Percentiles rank a stretch among this genome's conserved stretches.
Evolutionary conservation across 1,284 basidiomycete genomes (phyloP).

Genomic region (Ganoderma sinense): DNA sequence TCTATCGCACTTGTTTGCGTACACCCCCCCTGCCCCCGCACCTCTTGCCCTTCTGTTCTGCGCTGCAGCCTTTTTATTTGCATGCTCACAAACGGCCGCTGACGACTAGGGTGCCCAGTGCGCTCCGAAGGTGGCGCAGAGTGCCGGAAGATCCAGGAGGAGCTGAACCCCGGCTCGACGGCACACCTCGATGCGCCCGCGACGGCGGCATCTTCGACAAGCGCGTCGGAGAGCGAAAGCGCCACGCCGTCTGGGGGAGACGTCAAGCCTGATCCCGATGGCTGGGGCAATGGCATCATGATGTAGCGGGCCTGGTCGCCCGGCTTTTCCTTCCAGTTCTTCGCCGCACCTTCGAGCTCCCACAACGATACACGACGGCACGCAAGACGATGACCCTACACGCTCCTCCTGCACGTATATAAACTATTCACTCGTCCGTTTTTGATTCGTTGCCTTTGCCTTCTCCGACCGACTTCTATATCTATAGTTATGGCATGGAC

Average conservation of each 20-base stretch:
- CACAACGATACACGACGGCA: conserved; percentile 9
- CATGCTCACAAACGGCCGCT: conserved; percentile 11
- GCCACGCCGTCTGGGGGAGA: conserved; percentile 24
- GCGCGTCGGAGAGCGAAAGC: conserved; percentile 25
- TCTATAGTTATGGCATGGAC: conserved; percentile 29
- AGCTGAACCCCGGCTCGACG: conserved; percentile 35
- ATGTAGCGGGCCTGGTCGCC: conserved; percentile 26
- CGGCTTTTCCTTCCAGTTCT: background rate
- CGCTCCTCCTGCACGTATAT: conserved; percentile 9
- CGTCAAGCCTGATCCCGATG: conserved; percentile 38
- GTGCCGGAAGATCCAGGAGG: conserved; percentile 51
- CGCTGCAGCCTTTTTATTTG: conserved; percentile 7
- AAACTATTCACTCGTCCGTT: conserved; percentile 2
- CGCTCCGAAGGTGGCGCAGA: conserved; percentile 65
- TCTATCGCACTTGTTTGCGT: background rate
- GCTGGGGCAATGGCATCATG: conserved; percentile 32
- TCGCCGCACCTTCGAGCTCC: background rate
- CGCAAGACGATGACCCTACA: conserved; percentile 1
- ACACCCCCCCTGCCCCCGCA: background rate
- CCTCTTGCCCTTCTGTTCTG: conserved; percentile 9
- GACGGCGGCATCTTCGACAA: conserved; percentile 21
- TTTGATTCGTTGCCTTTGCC: background rate
- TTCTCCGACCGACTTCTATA: conserved; percentile 18
- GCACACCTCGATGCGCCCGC: conserved; percentile 29
- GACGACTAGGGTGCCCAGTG: conserved; percentile 43